These are phyloP conservation scores for Exophiala xenobiotica DNA, from an alignment of 2,329 filamentous ascomycete species.

Conservation along the genomic window DNA sequence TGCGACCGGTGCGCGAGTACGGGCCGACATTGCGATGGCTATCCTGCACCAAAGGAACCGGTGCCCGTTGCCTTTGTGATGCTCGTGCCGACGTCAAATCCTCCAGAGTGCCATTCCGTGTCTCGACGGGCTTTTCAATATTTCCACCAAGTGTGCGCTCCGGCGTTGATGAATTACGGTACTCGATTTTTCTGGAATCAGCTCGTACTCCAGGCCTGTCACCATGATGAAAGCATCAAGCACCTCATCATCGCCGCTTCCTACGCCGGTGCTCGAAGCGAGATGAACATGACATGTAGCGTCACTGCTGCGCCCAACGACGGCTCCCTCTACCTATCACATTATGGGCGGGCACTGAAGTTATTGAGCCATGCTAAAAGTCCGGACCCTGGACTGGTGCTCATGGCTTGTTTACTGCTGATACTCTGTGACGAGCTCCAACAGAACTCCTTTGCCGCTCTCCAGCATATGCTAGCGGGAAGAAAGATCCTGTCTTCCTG, in stretches of 20 bases:
- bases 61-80: conserved; percentile 9
- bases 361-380: conserved; percentile 5
- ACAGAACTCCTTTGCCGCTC: conserved; percentile 9
- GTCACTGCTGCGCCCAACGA: not conserved
- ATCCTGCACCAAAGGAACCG: conserved; percentile 20
- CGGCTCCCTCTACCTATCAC: conserved; percentile 10
- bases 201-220: conserved; percentile 32
- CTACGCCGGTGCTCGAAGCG: not conserved
- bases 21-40: conserved; percentile 42
- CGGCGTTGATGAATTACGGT: conserved; percentile 30
- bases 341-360: conserved; percentile 20
- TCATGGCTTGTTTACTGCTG: conserved; percentile 23
- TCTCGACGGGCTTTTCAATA: conserved; percentile 25
- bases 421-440: conserved; percentile 24
- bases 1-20: conserved; percentile 39
- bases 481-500: conserved; percentile 13
- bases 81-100: conserved; percentile 1
- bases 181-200: conserved; percentile 33
- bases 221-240: conserved; percentile 31
- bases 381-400: conserved; percentile 13
- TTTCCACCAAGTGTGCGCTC: conserved; percentile 31
- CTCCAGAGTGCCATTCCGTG: conserved; percentile 3
- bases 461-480: conserved; percentile 20
- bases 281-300: not conserved
- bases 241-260: conserved; percentile 32